Conservation (phyloP, 768 basidiomycete genomes). For the Artomyces pyxidatus region DNA sequence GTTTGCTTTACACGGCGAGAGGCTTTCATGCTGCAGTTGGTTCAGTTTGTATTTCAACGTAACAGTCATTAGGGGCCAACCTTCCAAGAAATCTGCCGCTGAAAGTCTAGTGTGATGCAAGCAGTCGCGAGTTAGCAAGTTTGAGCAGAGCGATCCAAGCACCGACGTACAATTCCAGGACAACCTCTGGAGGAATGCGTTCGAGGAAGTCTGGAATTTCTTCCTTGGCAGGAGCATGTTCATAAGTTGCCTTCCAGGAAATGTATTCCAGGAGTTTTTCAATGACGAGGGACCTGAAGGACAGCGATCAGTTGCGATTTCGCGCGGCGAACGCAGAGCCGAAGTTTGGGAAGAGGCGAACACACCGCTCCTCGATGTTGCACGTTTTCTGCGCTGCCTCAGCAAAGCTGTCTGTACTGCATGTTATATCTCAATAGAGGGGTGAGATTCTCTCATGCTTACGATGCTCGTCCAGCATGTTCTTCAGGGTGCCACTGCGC, state of each 20-base stretch:
- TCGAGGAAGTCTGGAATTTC: slow-evolving; percentile 82
- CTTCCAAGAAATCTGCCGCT: slow-evolving; percentile 61
- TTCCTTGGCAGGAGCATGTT: slow-evolving; percentile 60
- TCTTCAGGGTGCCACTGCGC: slow-evolving; percentile 73
- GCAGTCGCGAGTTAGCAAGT: not conserved
- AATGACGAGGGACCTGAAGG: slow-evolving; percentile 49
- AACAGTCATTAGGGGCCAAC: slow-evolving; percentile 25
- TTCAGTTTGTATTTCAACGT: too few relatives aligned
- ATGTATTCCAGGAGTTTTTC: slow-evolving; percentile 91
- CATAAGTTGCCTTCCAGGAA: slow-evolving; percentile 74
- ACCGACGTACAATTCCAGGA: slow-evolving; percentile 73
- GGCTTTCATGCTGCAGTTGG: too few relatives aligned
- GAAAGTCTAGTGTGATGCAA: slow-evolving; percentile 32
- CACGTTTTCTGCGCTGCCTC: slow-evolving; percentile 70
- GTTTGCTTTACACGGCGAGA: too few relatives aligned
- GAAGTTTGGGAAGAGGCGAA: not conserved
- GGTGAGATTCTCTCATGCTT: slow-evolving; percentile 33
- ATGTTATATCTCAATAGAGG: too few relatives aligned
- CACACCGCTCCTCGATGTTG: slow-evolving; percentile 63
- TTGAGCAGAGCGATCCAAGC: not conserved
- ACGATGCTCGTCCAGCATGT: slow-evolving; percentile 61
- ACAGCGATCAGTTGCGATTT: not conserved
- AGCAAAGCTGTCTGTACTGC: slow-evolving; percentile 58
- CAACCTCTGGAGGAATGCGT: slow-evolving; percentile 79
- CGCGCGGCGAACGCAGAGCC: not conserved